Base-by-base conservation (phyloP, 371 early-diverging fungal genomes). In the Mucor indicus region DNA sequence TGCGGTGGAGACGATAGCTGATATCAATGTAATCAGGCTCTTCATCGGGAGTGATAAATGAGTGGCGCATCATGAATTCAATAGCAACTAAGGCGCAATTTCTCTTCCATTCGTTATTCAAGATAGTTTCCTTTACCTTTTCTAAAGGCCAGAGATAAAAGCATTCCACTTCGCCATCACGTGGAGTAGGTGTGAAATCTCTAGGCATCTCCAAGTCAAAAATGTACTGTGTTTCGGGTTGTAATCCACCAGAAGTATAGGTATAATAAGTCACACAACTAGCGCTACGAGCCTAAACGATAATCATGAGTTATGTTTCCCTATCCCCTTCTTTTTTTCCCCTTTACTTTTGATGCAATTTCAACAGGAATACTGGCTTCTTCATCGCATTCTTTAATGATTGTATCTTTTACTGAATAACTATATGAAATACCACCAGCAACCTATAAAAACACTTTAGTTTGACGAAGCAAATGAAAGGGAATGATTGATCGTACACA, bases 111-210 rank as follows among this genome's bases (percentile, higher is more conserved):
- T 86, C 81, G 12, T 79, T 82, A 1, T 38, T 56, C 3, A 73
- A 51, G 27, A 95, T 62, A 0, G 73, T 66, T 11, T 75, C 54
- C 42, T 67, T 65, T 13, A 84, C 70, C 58, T 92, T 77, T 15
- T 84, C 81, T 48, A 93, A 59, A 2, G 69, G 53, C 89, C 85
- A 79, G 32, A 92, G 69, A 35, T 82, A 78, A 48, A 95, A 98
- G 25, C 69, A 67, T n/a, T 86, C 82, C 4, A 93, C 96, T 64
- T 98, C 98, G 7, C 91, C 95, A 55, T 96, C 98, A 17, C 79
- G 79, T 0, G 93, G 89, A 5, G 38, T 57, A 10, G 96, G 96
- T 17, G 40, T 46, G 46, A 86, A 78, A 44, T 78, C 79, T 5
- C 22, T 10, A 1, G 85, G 83, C 9, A 95, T 50, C 47, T 86